phyloP scores from a whole-genome alignment of 2,329 filamentous ascomycete species.

The Aspergillus unguis region DNA sequence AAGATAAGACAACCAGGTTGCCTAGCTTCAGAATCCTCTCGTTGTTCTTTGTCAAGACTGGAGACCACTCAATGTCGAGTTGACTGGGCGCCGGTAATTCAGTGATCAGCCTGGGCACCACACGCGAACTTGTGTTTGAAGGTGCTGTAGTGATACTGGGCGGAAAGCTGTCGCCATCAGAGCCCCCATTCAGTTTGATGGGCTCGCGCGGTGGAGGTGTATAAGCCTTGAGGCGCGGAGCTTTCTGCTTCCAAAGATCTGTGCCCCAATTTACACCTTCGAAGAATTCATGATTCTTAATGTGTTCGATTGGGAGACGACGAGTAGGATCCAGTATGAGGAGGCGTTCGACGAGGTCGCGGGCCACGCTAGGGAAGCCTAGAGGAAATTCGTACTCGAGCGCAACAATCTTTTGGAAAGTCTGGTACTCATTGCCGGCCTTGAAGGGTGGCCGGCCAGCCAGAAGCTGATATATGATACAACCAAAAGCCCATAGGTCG shows the following conservation, averaged over 20 bases:
- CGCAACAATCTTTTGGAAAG: slow-evolving; percentile 95
- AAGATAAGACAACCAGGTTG: slow-evolving; percentile 79
- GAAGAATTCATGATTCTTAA: slow-evolving; percentile 96
- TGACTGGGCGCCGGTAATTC: slow-evolving; percentile 95
- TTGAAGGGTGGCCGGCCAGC: slow-evolving; percentile 98
- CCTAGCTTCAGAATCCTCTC: slow-evolving; percentile 93
- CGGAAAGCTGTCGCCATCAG: slow-evolving; percentile 39
- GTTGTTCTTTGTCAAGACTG: slow-evolving; percentile 83
- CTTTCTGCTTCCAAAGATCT: slow-evolving; percentile 81
- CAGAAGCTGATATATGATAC: slow-evolving; percentile 93
- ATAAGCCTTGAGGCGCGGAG: slow-evolving; percentile 81
- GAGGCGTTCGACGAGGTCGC: slow-evolving; percentile 84
- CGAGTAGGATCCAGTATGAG: slow-evolving; percentile 83
- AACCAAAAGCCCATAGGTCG: slow-evolving; percentile 97
- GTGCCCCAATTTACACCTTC: slow-evolving; percentile 81
- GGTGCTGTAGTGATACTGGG: slow-evolving; percentile 41
- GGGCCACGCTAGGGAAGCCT: slow-evolving; percentile 80
- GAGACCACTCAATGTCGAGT: slow-evolving; percentile 97
- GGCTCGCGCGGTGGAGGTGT: slow-evolving; percentile 72
- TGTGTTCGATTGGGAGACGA: slow-evolving; percentile 87
- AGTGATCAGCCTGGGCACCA: slow-evolving; percentile 79
- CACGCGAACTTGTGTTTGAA: slow-evolving; percentile 49
- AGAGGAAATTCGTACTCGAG: slow-evolving; percentile 90
- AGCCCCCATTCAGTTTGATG: slow-evolving; percentile 66
- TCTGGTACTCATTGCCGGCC: slow-evolving; percentile 89